phyloP scores from a whole-genome alignment of 2,329 filamentous ascomycete species.

The Ophiostoma pallidulum region DNA sequence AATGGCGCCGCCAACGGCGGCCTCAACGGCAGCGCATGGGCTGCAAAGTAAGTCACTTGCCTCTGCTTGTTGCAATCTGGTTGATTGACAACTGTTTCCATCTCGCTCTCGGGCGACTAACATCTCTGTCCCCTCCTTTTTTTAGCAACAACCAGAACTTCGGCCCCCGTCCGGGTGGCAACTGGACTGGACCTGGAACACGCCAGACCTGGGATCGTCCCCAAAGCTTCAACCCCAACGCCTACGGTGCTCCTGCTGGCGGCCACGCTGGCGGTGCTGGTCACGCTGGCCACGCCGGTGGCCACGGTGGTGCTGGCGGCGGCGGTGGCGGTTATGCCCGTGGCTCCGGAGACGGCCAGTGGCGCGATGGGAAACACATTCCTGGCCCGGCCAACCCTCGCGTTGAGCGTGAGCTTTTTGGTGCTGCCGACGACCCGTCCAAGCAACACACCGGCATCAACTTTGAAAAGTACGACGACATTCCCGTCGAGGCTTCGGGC shows the following conservation, averaged over 20 bases:
- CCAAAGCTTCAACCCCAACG: constrained; percentile 50
- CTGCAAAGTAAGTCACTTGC: constrained; percentile 42
- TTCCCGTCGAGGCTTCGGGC: constrained; percentile 94
- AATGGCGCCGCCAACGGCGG: constrained; percentile 25
- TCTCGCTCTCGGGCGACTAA: constrained; percentile 15
- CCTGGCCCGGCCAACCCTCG: constrained; percentile 81
- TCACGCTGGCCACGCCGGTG: constrained; percentile 23
- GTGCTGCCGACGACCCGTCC: constrained; percentile 76
- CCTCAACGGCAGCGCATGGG: constrained; percentile 56
- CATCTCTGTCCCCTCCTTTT: constrained; percentile 11
- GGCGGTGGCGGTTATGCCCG: constrained; percentile 50
- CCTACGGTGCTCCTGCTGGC: constrained; percentile 39
- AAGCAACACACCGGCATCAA: constrained; percentile 99
- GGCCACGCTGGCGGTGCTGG: constrained; percentile 20
- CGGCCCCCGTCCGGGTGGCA: constrained; percentile 27
- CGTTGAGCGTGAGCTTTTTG: constrained; percentile 91
- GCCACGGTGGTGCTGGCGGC: constrained; percentile 30
- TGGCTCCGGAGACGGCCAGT: constrained; percentile 90
- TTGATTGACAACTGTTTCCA: too few relatives aligned
- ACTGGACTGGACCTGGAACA: constrained; percentile 18
- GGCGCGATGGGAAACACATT: constrained; percentile 94
- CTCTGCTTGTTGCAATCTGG: neutral
- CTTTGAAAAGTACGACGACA: constrained; percentile 99
- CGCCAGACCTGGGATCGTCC: constrained; percentile 21
- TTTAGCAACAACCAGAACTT: constrained; percentile 37